Conservation (phyloP, 2,329 filamentous ascomycete genomes). For the Scytalidium sp. region DNA sequence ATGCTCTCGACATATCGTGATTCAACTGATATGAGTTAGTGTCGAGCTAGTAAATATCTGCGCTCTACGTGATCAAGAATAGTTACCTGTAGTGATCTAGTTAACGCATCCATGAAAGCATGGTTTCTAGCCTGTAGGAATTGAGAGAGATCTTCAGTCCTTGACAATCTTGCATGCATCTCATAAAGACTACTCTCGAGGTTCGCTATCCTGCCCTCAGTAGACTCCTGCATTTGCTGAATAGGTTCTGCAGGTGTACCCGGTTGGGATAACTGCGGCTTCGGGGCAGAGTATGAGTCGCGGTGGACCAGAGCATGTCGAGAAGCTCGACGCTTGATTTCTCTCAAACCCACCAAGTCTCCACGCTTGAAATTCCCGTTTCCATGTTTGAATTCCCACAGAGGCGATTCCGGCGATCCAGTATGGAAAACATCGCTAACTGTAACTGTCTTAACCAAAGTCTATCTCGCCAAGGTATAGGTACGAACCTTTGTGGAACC, state of each 20-base stretch:
- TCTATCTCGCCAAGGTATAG: not conserved
- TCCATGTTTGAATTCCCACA: slow-evolving; percentile 99
- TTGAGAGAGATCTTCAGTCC: slow-evolving; percentile 80
- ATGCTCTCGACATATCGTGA: slow-evolving; percentile 74
- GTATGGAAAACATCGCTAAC: slow-evolving; percentile 99
- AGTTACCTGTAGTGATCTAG: slow-evolving; percentile 65
- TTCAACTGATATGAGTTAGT: slow-evolving; percentile 62
- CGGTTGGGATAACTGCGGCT: slow-evolving; percentile 71
- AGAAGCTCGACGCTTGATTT: slow-evolving; percentile 94
- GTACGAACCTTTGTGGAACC: slow-evolving; percentile 88
- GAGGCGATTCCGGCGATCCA: slow-evolving; percentile 83
- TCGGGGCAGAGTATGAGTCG: slow-evolving; percentile 79
- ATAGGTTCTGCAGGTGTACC: slow-evolving; percentile 83
- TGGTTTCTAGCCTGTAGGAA: slow-evolving; percentile 80
- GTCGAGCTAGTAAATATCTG: slow-evolving; percentile 7
- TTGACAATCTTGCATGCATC: slow-evolving; percentile 69
- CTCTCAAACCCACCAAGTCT: slow-evolving; percentile 83
- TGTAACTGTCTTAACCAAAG: slow-evolving; percentile 34
- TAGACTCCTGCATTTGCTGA: slow-evolving; percentile 65
- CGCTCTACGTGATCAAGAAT: slow-evolving; percentile 3
- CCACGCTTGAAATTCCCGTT: slow-evolving; percentile 96
- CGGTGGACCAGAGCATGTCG: slow-evolving; percentile 90
- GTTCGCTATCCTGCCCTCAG: slow-evolving; percentile 70
- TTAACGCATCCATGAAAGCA: slow-evolving; percentile 75
- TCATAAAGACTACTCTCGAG: slow-evolving; percentile 85